A percentile compares a stretch with the other conserved stretches of the same genome.
phyloP scores from a whole-genome alignment of 2,329 filamentous ascomycete genomes.

The Alternaria gaisen region DNA sequence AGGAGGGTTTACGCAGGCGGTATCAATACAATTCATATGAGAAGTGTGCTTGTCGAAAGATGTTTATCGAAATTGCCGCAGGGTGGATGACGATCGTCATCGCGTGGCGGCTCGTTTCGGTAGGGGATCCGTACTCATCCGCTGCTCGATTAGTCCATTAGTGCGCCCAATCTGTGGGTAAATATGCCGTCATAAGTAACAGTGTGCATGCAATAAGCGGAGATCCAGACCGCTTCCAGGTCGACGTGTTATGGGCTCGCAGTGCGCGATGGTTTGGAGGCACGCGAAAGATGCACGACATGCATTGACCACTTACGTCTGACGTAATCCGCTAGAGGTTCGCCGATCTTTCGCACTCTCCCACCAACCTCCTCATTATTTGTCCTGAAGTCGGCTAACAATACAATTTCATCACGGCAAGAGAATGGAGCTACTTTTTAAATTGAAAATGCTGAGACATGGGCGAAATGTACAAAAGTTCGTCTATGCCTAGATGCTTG shows the following conservation, averaged over 20 bases:
- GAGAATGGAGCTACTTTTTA: not conserved
- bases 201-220: not conserved
- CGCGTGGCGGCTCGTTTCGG: constrained; percentile 25
- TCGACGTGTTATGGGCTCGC: not conserved
- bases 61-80: constrained; percentile 14
- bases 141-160: constrained; percentile 2
- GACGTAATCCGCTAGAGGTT: constrained; percentile 9
- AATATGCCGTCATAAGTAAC: constrained; percentile 17
- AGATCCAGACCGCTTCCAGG: not conserved
- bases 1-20: not conserved
- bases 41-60: constrained; percentile 6
- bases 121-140: constrained; percentile 24
- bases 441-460: not conserved
- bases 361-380: not conserved
- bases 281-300: constrained; percentile 14
- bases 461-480: not conserved
- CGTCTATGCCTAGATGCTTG: not conserved
- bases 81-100: constrained; percentile 22
- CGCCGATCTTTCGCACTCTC: not conserved
- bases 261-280: not conserved
- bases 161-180: constrained; percentile 3
- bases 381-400: not conserved
- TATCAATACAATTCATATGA: constrained; percentile 6
- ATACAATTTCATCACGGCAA: not conserved
- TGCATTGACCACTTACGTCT: constrained; percentile 18